Base-by-base conservation (phyloP, 225 moss, liverwort and hornwort species). In the Thuidium tamariscinum region DNA sequence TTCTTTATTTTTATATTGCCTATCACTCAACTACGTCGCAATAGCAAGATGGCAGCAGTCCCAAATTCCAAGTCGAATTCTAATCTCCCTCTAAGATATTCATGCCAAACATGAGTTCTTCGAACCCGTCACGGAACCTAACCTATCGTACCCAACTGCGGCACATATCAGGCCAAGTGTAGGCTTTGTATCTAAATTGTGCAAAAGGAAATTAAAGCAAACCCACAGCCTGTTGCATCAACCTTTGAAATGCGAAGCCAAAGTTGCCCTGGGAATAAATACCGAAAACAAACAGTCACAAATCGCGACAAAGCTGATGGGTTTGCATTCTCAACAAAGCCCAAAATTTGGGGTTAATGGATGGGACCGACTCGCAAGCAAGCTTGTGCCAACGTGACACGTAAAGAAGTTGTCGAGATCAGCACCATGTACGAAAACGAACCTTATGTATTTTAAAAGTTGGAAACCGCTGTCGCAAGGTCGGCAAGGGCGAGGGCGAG, bases 1-100 rank as follows among this genome's bases (percentile, higher is more conserved):
- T n/a, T n/a, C n/a, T n/a, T n/a, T n/a, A n/a, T n/a, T n/a, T n/a
- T n/a, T n/a, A n/a, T n/a, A 23, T n/a, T 23, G 5, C 22, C 22
- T 22, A 13, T 51, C 5, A 0, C 3, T 5, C 1, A 74, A 2
- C 1, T 23, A 3, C 7, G 1, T 23, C 0, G 1, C 21, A 48
- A 52, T 8, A 22, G 52, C n/a, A 14, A n/a, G 22, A 22, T 34
- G 21, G 22, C 56, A 39, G 3, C 39, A 27, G 27, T 56, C 17
- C 39, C 26, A 6, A 3, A 36, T 6, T 17, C n/a, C 54, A 52
- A 54, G 1, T 16, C 0, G 1, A 15, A 26, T 36, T 77, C 39
- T 39, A 37, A 37, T 16, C 37, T 16, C 17, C 17, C 3, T 56
- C 17, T 25, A 51, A 51, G 16, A 15, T 51, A 39, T 77, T 77